phyloP scores from a whole-genome alignment of 371 early-diverging fungal species.

The Mucor racemosus region DNA sequence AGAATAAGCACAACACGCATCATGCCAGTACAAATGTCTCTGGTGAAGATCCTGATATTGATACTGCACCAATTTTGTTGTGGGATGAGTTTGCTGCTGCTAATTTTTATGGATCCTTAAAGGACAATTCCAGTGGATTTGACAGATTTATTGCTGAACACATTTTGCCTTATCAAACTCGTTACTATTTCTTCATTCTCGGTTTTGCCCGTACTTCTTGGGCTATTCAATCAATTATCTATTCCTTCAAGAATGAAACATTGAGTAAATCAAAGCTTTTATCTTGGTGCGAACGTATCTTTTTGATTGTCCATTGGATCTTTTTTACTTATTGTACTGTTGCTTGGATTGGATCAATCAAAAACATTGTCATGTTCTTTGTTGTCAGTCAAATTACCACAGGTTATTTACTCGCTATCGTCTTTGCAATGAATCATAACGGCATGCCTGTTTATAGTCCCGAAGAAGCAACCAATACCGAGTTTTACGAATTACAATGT shows the following conservation, averaged over 20 bases:
- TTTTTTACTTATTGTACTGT: conserved; percentile 67
- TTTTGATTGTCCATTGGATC: conserved; percentile 71
- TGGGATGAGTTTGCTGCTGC: conserved; percentile 90
- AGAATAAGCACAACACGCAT: conserved; percentile 91
- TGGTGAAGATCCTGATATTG: conserved; percentile 86
- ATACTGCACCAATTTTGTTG: conserved; percentile 82
- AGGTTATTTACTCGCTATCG: conserved; percentile 80
- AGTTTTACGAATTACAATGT: conserved; percentile 80
- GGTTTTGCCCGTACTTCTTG: conserved; percentile 80
- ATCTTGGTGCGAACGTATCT: conserved; percentile 60
- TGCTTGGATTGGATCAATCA: conserved; percentile 56
- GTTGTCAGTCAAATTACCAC: conserved; percentile 71
- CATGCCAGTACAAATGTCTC: conserved; percentile 87
- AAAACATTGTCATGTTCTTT: conserved; percentile 68
- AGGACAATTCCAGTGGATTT: conserved; percentile 41
- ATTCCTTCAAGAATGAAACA: conserved; percentile 58
- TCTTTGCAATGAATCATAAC: conserved; percentile 90
- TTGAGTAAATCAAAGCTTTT: conserved; percentile 55
- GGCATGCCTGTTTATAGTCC: conserved; percentile 86
- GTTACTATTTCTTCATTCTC: conserved; percentile 82
- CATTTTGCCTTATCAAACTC: conserved; percentile 69
- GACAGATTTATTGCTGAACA: conserved; percentile 71
- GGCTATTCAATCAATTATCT: conserved; percentile 73
- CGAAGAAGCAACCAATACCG: conserved; percentile 70
- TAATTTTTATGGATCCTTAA: conserved; percentile 65